Evolutionary conservation across 2,329 filamentous ascomycete species (phyloP).

Genomic region (Penicillium nordicum): DNA sequence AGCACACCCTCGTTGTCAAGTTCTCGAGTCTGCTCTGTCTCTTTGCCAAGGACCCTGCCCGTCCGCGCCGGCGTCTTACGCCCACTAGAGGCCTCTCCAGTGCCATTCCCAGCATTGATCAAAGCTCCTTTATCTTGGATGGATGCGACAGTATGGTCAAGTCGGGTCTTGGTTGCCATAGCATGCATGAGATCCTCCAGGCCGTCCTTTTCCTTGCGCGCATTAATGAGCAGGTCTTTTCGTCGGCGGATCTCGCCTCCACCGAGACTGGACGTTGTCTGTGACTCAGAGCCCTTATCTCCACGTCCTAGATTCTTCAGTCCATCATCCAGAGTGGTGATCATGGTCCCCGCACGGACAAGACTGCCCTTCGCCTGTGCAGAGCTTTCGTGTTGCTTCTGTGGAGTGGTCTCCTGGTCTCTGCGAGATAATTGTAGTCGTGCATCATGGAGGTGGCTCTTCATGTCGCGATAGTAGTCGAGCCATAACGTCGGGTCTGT

Average conservation of each 20-base stretch:
- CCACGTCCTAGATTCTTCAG: constrained; percentile 42
- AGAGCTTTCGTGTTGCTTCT: constrained; percentile 60
- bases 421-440: constrained; percentile 56
- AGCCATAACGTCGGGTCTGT: constrained; percentile 59
- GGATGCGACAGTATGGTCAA: constrained; percentile 47
- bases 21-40: constrained; percentile 61
- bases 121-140: constrained; percentile 46
- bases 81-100: constrained; percentile 9
- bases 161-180: constrained; percentile 51
- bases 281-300: constrained; percentile 27
- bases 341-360: constrained; percentile 54
- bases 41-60: constrained; percentile 51
- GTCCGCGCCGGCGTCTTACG: constrained; percentile 36
- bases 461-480: constrained; percentile 59
- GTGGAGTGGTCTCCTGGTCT: constrained; percentile 57
- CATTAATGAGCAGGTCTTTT: constrained; percentile 55
- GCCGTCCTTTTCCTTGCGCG: constrained; percentile 60
- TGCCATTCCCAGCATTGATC: constrained; percentile 28
- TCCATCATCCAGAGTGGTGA: constrained; percentile 56
- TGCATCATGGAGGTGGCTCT: constrained; percentile 59
- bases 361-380: constrained; percentile 60
- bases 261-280: constrained; percentile 55
- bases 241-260: constrained; percentile 60
- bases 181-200: constrained; percentile 59
- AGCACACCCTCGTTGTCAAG: constrained; percentile 63